Percentiles rank a stretch among this genome's conserved stretches.
These are phyloP conservation scores for Candida maltosa DNA, from an alignment of 805 yeast species.

Conservation along the genomic window DNA sequence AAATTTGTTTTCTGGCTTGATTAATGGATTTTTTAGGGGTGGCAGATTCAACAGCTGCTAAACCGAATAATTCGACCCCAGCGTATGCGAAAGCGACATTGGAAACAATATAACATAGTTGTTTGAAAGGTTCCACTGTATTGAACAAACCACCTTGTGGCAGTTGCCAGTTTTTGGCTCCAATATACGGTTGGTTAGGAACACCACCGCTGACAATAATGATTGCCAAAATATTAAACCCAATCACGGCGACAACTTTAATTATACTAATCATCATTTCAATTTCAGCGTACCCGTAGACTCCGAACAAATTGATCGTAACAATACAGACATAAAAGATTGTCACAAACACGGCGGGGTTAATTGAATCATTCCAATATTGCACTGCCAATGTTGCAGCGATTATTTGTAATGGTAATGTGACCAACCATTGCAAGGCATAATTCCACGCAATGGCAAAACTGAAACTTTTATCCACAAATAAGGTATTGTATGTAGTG, in stretches of 20 bases:
- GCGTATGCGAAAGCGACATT: conserved; percentile 65
- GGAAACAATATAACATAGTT: conserved; percentile 57
- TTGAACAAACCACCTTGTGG: conserved; percentile 53
- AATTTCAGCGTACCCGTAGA: conserved; percentile 67
- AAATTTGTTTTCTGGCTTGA: conserved; percentile 60
- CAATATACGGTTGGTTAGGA: conserved; percentile 52
- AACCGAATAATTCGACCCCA: conserved; percentile 64
- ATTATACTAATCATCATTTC: conserved; percentile 55
- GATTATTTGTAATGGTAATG: conserved; percentile 33
- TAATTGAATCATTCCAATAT: conserved; percentile 26
- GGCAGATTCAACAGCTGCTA: conserved; percentile 64
- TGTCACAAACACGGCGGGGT: conserved; percentile 55
- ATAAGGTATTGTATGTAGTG: conserved; percentile 55
- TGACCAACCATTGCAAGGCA: conserved; percentile 36
- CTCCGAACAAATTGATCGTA: conserved; percentile 57
- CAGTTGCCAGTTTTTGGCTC: conserved; percentile 54
- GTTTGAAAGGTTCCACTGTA: conserved; percentile 46
- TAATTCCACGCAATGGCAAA: conserved; percentile 56
- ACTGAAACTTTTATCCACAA: conserved; percentile 60
- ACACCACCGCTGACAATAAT: conserved; percentile 60
- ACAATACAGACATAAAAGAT: conserved; percentile 52
- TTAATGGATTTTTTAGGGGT: conserved; percentile 63
- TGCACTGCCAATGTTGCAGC: conserved; percentile 33
- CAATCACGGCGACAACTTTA: conserved; percentile 56
- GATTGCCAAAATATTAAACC: conserved; percentile 55